Base-by-base conservation (phyloP, 306 rosid genomes). In the Pyrus pyrifolia region DNA sequence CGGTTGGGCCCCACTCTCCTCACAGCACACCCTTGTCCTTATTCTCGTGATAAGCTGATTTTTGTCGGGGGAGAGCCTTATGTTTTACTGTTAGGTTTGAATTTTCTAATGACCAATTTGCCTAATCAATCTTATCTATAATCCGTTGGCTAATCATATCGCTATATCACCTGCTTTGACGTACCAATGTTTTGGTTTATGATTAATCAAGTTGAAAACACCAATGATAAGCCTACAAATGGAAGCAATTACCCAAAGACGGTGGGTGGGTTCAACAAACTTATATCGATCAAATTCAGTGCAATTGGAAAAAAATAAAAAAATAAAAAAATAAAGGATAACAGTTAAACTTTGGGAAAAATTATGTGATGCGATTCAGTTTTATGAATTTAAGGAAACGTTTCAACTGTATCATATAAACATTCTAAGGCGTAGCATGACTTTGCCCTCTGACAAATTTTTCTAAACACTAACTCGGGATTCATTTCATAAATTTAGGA, bases 1-100 rank as follows among this genome's bases (percentile, higher is more conserved):
- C 58, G 13, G 57, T 42, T 27, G 77, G 77, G 69, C 40, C 58
- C 67, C 55, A 14, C 55, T 49, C 21, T 11, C 38, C 66, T 8
- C 11, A 11, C 13, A 42, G 15, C 38, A 55, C 59, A 60, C 69
- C 45, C 21, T 42, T 6, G 11, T 30, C 53, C 23, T 38, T 58
- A 15, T 72, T 72, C 55, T 72, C 67, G 55, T 23, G 76, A 72
- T 58, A 38, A 72, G 42, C 25, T 35, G 30, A 38, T 72, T 59
- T 27, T 35, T 38, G 65, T 22, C 10, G 67, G 38, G 38, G 3
- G 45, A 19, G 58, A 19, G 33, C 23, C 52, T 22, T 6, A 38
- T 38, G 42, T 38, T 38, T 38, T 38, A 7, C 42, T 72, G 77
- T 60, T 42, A 19, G 69, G 68, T 73, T 73, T 11, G 18, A 45